Evolutionary conservation across 2,329 filamentous ascomycete genomes (phyloP).

Genomic region (Sclerotinia minor): DNA sequence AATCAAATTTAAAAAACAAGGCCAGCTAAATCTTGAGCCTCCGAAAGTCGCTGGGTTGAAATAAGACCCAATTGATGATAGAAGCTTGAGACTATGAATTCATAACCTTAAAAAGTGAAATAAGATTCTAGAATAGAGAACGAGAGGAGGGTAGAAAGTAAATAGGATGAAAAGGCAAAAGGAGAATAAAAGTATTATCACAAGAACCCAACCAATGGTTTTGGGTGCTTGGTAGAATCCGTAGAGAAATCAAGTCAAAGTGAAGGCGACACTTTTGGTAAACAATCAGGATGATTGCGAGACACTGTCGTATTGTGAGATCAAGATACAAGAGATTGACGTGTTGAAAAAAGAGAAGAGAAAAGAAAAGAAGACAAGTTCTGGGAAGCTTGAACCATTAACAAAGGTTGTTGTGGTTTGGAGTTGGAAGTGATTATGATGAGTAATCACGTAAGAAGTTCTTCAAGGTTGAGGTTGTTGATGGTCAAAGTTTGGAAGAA

Average conservation of each 20-base stretch:
- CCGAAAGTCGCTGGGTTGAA: neutral
- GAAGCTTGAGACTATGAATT: neutral
- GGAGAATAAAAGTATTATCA: neutral
- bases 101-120: neutral
- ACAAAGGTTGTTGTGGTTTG: neutral
- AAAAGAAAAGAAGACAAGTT: no score
- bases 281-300: neutral
- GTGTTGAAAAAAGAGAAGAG: neutral
- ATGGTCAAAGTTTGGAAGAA: neutral
- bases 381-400: neutral
- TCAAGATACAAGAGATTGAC: neutral
- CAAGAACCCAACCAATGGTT: neutral
- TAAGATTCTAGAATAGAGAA: neutral
- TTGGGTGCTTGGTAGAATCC: no score
- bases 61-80: neutral
- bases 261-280: neutral
- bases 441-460: neutral
- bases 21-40: neutral
- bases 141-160: neutral
- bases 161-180: neutral
- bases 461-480: no score
- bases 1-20: neutral
- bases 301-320: neutral
- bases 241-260: neutral
- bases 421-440: neutral